phyloP scores from a whole-genome alignment of 2,329 filamentous ascomycete species.

The Exophiala sideris region DNA sequence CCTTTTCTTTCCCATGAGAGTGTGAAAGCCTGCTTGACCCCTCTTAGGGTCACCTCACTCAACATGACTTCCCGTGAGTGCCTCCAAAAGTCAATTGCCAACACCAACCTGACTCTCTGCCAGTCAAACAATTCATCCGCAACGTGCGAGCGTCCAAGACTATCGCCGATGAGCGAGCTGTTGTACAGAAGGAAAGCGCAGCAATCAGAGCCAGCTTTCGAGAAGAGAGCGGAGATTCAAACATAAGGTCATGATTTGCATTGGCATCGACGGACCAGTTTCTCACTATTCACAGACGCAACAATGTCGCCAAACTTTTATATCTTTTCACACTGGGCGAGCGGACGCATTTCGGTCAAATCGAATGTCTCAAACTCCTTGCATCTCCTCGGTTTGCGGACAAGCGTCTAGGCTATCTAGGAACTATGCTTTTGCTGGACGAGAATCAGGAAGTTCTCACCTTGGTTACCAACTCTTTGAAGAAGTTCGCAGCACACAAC shows the following conservation, averaged over 20 bases:
- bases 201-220: slow-evolving; percentile 96
- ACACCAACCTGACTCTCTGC: slow-evolving; percentile 12
- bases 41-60: slow-evolving; percentile 18
- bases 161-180: slow-evolving; percentile 95
- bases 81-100: not conserved
- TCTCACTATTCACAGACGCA: slow-evolving; percentile 61
- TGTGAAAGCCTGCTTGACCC: slow-evolving; percentile 17
- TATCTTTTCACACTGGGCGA: slow-evolving; percentile 98
- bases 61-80: slow-evolving; percentile 26
- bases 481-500: slow-evolving; percentile 65
- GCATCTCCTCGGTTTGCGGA: slow-evolving; percentile 96
- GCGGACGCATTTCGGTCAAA: slow-evolving; percentile 97
- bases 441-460: slow-evolving; percentile 99
- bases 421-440: slow-evolving; percentile 91
- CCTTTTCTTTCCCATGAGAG: slow-evolving; percentile 23
- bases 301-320: slow-evolving; percentile 97
- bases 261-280: not conserved
- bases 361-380: slow-evolving; percentile 96
- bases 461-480: slow-evolving; percentile 92
- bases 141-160: slow-evolving; percentile 98
- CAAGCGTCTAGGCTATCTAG: slow-evolving; percentile 91
- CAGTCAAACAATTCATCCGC: slow-evolving; percentile 99
- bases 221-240: slow-evolving; percentile 91
- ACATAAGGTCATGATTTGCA: slow-evolving; percentile 66
- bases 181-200: slow-evolving; percentile 98